A percentile compares a stretch with the other conserved stretches of the same genome.
These are phyloP conservation scores for Ulota crispa DNA, from an alignment of 225 moss, liverwort and hornwort genomes.

Conservation along the genomic window DNA sequence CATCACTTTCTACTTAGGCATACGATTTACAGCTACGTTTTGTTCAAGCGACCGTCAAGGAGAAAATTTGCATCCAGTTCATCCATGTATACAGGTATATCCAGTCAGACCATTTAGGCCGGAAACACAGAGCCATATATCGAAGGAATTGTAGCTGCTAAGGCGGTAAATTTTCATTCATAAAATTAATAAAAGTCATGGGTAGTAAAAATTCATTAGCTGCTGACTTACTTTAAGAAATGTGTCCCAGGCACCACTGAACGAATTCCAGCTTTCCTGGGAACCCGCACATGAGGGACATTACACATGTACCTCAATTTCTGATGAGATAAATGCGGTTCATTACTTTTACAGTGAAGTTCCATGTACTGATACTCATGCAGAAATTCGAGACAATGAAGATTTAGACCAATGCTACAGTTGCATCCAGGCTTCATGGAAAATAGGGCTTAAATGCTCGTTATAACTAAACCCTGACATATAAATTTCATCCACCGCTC, in stretches of 20 bases:
- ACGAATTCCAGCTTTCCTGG: slow-evolving; percentile 64
- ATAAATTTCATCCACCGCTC: neutral
- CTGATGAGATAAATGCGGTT: neutral
- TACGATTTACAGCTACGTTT: neutral
- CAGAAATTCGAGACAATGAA: neutral
- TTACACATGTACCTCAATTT: slow-evolving; percentile 20
- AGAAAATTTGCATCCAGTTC: neutral
- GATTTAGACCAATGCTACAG: neutral
- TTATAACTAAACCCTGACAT: neutral
- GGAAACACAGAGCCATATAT: neutral
- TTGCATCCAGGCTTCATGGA: neutral
- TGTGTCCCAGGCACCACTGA: slow-evolving; percentile 61
- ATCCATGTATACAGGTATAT: neutral
- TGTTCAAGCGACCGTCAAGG: neutral
- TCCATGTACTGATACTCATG: neutral
- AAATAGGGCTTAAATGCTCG: neutral
- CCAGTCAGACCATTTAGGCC: neutral
- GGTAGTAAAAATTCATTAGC: slow-evolving; percentile 11
- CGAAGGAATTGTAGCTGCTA: neutral
- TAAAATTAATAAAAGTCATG: neutral
- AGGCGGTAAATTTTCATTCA: neutral
- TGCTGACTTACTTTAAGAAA: slow-evolving; percentile 47
- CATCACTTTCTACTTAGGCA: neutral
- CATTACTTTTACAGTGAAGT: neutral
- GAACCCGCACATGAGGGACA: slow-evolving; percentile 46